These are phyloP conservation scores for Amauroascus niger DNA, from an alignment of 2,329 filamentous ascomycete species.

Conservation along the genomic window DNA sequence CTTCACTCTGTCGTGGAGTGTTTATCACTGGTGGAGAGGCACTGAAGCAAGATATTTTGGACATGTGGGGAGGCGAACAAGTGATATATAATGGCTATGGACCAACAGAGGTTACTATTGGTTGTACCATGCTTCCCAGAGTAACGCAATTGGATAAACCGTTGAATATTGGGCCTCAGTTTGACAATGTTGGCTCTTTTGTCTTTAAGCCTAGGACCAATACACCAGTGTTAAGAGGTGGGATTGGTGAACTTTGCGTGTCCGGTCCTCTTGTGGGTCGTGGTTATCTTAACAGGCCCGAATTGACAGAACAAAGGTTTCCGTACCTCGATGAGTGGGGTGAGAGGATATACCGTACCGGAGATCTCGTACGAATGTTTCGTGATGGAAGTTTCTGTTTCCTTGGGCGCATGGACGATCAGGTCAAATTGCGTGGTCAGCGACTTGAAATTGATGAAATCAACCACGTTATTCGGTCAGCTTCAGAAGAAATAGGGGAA, in stretches of 20 bases:
- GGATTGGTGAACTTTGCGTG: constrained; percentile 78
- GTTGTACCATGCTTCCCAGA: constrained; percentile 78
- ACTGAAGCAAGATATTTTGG: constrained; percentile 78
- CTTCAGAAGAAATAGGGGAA: constrained; percentile 51
- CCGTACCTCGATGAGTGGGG: constrained; percentile 50
- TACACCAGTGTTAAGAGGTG: constrained; percentile 63
- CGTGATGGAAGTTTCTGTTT: constrained; percentile 79
- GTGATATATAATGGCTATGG: constrained; percentile 92
- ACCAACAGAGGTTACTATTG: constrained; percentile 87
- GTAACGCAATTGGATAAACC: constrained; percentile 69
- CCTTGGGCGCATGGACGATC: constrained; percentile 76
- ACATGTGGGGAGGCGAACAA: constrained; percentile 66
- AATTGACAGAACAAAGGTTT: constrained; percentile 70
- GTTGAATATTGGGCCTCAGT: constrained; percentile 79
- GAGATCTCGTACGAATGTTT: constrained; percentile 73
- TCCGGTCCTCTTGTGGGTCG: constrained; percentile 80
- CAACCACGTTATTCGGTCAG: constrained; percentile 65
- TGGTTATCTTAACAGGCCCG: constrained; percentile 70
- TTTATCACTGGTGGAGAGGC: constrained; percentile 91
- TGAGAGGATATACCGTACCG: constrained; percentile 71
- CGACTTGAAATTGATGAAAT: constrained; percentile 85
- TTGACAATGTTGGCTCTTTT: constrained; percentile 76
- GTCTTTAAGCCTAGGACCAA: constrained; percentile 63
- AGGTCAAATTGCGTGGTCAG: constrained; percentile 85
- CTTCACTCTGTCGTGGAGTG: constrained; percentile 67